A percentile compares a stretch with the other conserved stretches of the same genome.
Conservation (phyloP, 495 filamentous ascomycete genomes). For the Xylaria palmicola region DNA sequence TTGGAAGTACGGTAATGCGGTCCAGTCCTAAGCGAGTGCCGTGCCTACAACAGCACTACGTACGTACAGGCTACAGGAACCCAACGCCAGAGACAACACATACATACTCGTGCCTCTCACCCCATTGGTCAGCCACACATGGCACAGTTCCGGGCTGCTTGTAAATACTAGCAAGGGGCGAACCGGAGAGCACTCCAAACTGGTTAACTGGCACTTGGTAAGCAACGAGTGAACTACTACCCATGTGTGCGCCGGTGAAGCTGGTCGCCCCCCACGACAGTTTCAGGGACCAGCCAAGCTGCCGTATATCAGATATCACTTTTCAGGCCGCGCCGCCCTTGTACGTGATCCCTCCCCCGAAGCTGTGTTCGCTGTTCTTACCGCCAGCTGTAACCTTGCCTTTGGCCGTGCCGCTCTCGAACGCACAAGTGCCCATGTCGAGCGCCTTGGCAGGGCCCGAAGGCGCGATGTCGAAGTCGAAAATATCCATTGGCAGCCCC, state of each 20-base stretch:
- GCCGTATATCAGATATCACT: neutral
- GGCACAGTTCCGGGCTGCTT: neutral
- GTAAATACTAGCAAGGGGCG: neutral
- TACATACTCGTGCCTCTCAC: neutral
- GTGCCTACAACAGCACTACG: too few relatives aligned
- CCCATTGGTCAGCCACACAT: neutral
- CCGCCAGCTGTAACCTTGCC: constrained; percentile 44
- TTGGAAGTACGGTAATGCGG: too few relatives aligned
- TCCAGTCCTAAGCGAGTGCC: too few relatives aligned
- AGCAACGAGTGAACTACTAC: neutral
- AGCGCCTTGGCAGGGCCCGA: constrained; percentile 56
- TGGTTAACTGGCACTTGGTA: neutral
- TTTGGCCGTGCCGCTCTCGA: constrained; percentile 53
- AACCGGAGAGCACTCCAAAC: neutral
- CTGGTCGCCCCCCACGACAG: too few relatives aligned
- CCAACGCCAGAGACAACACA: too few relatives aligned
- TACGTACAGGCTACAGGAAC: too few relatives aligned
- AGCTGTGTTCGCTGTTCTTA: constrained; percentile 46
- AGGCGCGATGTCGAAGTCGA: constrained; percentile 89
- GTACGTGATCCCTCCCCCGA: constrained; percentile 52
- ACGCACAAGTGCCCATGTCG: constrained; percentile 79
- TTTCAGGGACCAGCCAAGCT: too few relatives aligned
- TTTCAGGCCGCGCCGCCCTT: constrained; percentile 25
- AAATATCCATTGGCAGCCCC: constrained; percentile 91
- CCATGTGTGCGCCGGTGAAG: too few relatives aligned